Base-by-base conservation (phyloP, 2,329 filamentous ascomycete species). In the Diaporthe batatas region DNA sequence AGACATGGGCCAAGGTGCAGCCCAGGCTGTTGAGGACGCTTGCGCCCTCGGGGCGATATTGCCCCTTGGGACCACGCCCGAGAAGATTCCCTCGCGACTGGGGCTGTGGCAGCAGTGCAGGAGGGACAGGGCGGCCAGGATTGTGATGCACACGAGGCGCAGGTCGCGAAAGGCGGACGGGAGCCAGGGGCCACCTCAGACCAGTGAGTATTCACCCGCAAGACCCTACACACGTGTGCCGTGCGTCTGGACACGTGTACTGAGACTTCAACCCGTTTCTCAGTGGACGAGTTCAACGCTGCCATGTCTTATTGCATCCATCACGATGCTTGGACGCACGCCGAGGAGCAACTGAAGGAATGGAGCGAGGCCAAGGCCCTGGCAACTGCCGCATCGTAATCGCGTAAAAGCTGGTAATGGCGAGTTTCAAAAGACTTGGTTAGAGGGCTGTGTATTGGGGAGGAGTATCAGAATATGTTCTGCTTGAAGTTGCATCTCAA, bases 1-100 rank as follows among this genome's bases (percentile, higher is more conserved):
- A 74, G 70, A 74, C 29, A 53, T 74, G 58, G 73, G 73, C n/a
- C 73, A 74, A 49, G 73, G 73, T n/a, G 73, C 73, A 11, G 73
- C 73, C 18, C 73, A 74, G 42, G 73, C 73, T 36, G 62, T 74
- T 36, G 73, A 74, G 25, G 73, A 74, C 18, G 71, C 39, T 8
- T 70, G 58, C 34, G 70, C 70, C 1, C 70, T 74, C 11, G 73
- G 70, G 2, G 70, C 49, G 3, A 62, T 74, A 6, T 16, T 72
- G 8, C 53, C 70, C 5, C 58, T 58, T 1, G 73, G 51, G n/a
- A 70, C 73, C 2, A 49, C 70, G 1, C 18, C 65, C 21, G 71
- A 73, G 16, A 36, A 51, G 7, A 49, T 74, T 14, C 65, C 70
- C 1, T 44, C 21, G 4, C 70, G 67, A 3, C 67, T 74, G 6